Evolutionary conservation across 257 asterid genomes (phyloP).

Genomic region (Salvia rosmarinus): DNA sequence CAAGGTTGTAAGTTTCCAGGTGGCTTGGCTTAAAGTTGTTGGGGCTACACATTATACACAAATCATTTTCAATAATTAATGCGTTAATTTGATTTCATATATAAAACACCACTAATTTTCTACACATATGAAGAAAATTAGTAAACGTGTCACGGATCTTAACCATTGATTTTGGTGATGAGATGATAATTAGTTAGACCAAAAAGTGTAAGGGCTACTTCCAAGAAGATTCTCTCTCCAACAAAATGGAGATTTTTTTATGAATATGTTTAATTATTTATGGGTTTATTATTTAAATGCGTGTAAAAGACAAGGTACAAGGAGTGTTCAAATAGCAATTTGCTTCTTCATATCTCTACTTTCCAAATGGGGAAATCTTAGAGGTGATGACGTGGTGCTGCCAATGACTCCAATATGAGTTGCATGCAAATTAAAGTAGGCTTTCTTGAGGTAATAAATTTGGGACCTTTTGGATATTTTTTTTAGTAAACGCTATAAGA

Average conservation of each 20-base stretch:
- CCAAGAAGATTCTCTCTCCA: constrained; percentile 36
- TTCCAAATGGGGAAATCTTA: constrained; percentile 29
- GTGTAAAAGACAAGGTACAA: constrained; percentile 6
- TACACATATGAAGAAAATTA: background rate
- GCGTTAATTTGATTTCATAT: too few species aligned
- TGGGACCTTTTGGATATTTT: too few species aligned
- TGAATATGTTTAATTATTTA: background rate
- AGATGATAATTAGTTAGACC: constrained; percentile 16
- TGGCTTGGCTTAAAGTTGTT: constrained; percentile 34
- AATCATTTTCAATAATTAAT: too few species aligned
- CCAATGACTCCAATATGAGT: background rate
- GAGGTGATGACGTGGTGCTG: constrained; percentile 16
- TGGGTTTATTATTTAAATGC: background rate
- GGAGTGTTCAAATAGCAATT: constrained; percentile 34
- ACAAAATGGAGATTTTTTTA: constrained; percentile 13
- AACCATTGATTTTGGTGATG: constrained; percentile 20
- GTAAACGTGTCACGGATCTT: constrained; percentile 17
- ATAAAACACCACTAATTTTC: too few species aligned
- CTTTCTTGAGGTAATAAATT: too few species aligned
- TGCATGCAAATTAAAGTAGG: background rate
- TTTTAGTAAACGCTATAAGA: too few species aligned
- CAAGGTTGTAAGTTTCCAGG: constrained; percentile 16
- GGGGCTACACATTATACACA: constrained; percentile 1
- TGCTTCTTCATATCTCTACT: constrained; percentile 32
- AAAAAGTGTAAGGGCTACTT: constrained; percentile 14